Evolutionary conservation across 2,329 filamentous ascomycete species (phyloP).

Genomic region (Tympanopsis confertula): DNA sequence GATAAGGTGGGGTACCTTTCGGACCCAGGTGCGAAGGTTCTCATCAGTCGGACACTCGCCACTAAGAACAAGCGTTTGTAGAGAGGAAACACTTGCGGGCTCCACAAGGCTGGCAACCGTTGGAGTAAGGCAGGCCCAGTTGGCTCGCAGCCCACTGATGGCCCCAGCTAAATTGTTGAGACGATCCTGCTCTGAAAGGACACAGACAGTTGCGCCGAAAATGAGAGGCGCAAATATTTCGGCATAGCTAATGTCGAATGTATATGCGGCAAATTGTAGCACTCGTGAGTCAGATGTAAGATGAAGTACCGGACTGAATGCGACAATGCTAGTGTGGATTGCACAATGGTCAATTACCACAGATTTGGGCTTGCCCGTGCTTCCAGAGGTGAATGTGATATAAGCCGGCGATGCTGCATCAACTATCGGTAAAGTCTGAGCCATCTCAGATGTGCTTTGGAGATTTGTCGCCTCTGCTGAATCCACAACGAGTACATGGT

Average conservation of each 20-base stretch:
- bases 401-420: background rate
- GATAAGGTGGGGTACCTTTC: too few relatives aligned
- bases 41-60: too few relatives aligned
- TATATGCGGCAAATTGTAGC: background rate
- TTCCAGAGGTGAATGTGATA: background rate
- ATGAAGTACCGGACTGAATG: constrained; percentile 2
- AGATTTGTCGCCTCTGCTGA: too few relatives aligned
- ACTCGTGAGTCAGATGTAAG: background rate
- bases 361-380: background rate
- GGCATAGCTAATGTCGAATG: background rate
- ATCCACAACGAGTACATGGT: background rate
- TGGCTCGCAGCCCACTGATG: background rate
- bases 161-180: background rate
- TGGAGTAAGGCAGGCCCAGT: background rate
- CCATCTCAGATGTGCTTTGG: too few relatives aligned
- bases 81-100: background rate
- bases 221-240: background rate
- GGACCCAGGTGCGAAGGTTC: too few relatives aligned
- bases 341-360: background rate
- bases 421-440: too few relatives aligned
- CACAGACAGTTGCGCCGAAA: background rate
- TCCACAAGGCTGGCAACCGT: background rate
- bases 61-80: background rate
- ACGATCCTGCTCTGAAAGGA: background rate
- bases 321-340: background rate